Evolutionary conservation across 129 eudicot species (phyloP).

Genomic region (Artemisia tridentata): DNA sequence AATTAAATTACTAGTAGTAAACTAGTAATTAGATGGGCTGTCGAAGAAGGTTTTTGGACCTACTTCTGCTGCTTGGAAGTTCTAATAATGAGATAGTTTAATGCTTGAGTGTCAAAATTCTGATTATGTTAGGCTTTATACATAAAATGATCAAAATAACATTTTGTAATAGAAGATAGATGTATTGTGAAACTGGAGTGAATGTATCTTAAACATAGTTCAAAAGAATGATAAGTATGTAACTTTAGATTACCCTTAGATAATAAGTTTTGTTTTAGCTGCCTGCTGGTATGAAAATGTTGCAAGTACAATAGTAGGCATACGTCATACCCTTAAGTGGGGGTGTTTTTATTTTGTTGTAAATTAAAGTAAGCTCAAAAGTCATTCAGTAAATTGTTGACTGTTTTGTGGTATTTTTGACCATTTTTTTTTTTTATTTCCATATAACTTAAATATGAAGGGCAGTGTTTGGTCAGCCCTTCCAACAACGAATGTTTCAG

Average conservation of each 20-base stretch:
- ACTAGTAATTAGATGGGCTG: not conserved
- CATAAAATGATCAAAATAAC: too few relatives aligned
- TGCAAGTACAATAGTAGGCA: too few relatives aligned
- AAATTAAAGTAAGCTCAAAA: not conserved
- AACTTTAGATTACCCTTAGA: not conserved
- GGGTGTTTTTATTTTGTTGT: constrained; percentile 7
- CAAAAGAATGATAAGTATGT: too few relatives aligned
- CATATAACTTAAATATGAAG: constrained; percentile 61
- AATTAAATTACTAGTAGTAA: not conserved
- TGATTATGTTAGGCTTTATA: not conserved
- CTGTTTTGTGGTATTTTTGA: constrained; percentile 24
- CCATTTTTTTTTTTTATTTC: constrained; percentile 30
- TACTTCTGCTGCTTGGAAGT: too few relatives aligned
- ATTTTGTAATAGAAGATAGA: too few relatives aligned
- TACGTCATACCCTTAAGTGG: not conserved
- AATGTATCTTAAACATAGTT: too few relatives aligned
- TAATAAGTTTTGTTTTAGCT: not conserved
- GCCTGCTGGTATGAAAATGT: too few relatives aligned
- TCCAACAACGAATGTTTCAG: constrained; percentile 62
- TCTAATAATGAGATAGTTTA: not conserved
- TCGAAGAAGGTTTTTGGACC: not conserved
- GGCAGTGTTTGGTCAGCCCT: constrained; percentile 99
- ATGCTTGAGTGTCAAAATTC: not conserved
- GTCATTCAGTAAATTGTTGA: not conserved
- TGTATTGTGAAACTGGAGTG: too few relatives aligned